Evolutionary conservation across 306 rosid genomes (phyloP).

Genomic region (Luffa aegyptiaca): DNA sequence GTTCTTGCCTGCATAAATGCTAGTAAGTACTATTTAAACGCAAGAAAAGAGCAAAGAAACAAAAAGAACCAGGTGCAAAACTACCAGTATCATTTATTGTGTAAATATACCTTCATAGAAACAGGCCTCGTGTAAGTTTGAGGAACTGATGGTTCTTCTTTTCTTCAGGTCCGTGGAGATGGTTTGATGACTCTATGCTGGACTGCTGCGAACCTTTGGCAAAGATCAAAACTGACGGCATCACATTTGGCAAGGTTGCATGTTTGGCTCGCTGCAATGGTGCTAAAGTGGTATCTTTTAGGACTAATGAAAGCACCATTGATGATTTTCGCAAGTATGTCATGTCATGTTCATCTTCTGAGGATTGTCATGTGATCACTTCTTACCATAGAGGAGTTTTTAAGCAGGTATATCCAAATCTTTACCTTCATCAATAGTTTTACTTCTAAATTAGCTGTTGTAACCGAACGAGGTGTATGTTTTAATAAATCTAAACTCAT

Average conservation of each 20-base stretch:
- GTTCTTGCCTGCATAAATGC: not conserved
- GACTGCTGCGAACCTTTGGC: slow-evolving; percentile 87
- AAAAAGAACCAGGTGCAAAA: not conserved
- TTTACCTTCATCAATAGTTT: not conserved
- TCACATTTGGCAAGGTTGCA: slow-evolving; percentile 83
- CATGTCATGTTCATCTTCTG: slow-evolving; percentile 38
- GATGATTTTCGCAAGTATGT: slow-evolving; percentile 51
- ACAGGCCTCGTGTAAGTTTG: not conserved
- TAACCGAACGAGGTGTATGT: not conserved
- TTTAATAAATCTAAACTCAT: not conserved
- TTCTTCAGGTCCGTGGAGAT: slow-evolving; percentile 83
- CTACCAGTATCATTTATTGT: not conserved
- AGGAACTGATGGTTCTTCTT: not conserved
- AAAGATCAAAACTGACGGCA: slow-evolving; percentile 54
- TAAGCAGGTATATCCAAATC: slow-evolving; percentile 44
- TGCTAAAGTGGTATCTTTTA: slow-evolving; percentile 57
- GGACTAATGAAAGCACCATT: slow-evolving; percentile 38
- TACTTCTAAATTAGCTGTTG: not conserved
- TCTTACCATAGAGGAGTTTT: slow-evolving; percentile 57
- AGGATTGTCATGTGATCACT: slow-evolving; percentile 56
- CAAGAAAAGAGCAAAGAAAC: not conserved
- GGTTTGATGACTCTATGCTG: slow-evolving; percentile 94
- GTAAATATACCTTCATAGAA: not conserved
- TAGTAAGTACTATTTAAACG: not conserved
- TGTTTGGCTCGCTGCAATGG: slow-evolving; percentile 90